These are phyloP conservation scores for Botrytis medusae DNA, from an alignment of 2,329 filamentous ascomycete genomes.

Conservation along the genomic window DNA sequence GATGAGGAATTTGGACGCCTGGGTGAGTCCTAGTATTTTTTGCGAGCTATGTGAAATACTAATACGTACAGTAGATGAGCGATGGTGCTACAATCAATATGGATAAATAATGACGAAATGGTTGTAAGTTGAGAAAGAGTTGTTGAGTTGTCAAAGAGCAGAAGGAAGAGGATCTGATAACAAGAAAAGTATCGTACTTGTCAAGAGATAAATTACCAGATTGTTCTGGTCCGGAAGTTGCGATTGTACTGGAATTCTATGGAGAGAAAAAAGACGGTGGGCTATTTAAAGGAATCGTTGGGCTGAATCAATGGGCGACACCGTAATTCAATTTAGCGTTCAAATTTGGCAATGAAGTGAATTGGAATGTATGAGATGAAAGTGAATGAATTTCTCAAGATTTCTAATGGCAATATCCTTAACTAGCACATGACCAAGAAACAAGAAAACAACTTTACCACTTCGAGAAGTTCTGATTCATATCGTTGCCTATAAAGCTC, in stretches of 20 bases:
- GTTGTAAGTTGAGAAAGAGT: not conserved
- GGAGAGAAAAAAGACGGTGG: not conserved
- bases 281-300: not conserved
- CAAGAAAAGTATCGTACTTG: not conserved
- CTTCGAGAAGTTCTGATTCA: not conserved
- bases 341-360: not conserved
- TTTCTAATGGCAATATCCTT: not conserved
- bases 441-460: not conserved
- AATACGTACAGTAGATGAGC: not conserved
- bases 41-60: not conserved
- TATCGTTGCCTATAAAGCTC: not conserved
- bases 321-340: not conserved
- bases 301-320: not conserved
- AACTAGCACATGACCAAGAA: not conserved
- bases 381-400: constrained; percentile 7
- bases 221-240: not conserved
- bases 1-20: not conserved
- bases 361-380: constrained; percentile 3
- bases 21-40: not conserved
- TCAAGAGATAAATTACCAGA: not conserved
- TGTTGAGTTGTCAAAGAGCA: not conserved
- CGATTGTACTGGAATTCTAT: not conserved
- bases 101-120: not conserved
- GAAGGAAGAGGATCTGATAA: not conserved
- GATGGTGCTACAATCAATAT: not conserved